Evolutionary conservation across 805 yeast genomes (phyloP).

Genomic region (Metschnikowia gelsemii): DNA sequence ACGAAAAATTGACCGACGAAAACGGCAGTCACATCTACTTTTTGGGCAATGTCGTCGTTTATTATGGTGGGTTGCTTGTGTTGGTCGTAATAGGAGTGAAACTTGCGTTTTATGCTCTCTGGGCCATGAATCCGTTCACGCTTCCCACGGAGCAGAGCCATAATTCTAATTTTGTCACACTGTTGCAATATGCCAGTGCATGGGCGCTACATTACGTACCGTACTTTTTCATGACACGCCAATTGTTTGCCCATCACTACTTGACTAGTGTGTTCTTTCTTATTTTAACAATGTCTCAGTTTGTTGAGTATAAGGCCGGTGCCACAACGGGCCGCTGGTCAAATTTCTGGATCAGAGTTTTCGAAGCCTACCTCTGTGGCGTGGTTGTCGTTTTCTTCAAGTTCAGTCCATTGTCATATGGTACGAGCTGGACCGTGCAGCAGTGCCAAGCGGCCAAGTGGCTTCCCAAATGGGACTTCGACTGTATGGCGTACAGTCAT

Average conservation of each 20-base stretch:
- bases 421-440: slow-evolving; percentile 43
- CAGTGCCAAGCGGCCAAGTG: slow-evolving; percentile 39
- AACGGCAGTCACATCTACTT: slow-evolving; percentile 47
- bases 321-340: slow-evolving; percentile 30
- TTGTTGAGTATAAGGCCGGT: slow-evolving; percentile 40
- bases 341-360: slow-evolving; percentile 11
- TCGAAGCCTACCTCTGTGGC: slow-evolving; percentile 21
- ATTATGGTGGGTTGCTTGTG: slow-evolving; percentile 45
- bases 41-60: slow-evolving; percentile 62
- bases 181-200: slow-evolving; percentile 49
- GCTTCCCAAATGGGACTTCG: slow-evolving; percentile 44
- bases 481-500: slow-evolving; percentile 31
- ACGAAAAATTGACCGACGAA: slow-evolving; percentile 27
- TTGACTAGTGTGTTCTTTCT: slow-evolving; percentile 51
- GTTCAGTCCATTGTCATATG: slow-evolving; percentile 48
- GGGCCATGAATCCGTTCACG: slow-evolving; percentile 33
- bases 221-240: slow-evolving; percentile 42
- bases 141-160: slow-evolving; percentile 17
- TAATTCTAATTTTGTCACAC: slow-evolving; percentile 21
- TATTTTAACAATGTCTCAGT: slow-evolving; percentile 44
- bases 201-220: slow-evolving; percentile 62
- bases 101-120: slow-evolving; percentile 23
- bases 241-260: slow-evolving; percentile 47
- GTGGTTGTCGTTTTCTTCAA: slow-evolving; percentile 27
- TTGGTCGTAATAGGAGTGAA: slow-evolving; percentile 28